Base-by-base conservation (phyloP, 2,329 filamentous ascomycete genomes). In the Magnaporthales sp. region DNA sequence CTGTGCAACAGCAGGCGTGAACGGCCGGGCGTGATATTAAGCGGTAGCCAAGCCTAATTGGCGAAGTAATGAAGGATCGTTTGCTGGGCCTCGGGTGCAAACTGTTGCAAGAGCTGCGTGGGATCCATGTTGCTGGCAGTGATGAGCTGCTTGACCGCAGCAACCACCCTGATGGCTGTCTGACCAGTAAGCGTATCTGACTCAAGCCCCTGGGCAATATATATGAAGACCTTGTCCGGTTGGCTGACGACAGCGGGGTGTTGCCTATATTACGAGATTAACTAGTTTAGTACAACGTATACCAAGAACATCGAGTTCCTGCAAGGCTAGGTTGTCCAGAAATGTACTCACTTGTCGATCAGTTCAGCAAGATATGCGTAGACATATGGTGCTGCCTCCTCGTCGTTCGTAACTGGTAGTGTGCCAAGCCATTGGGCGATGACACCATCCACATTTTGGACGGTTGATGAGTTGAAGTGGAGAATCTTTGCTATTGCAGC, bases 401-500 rank as follows among this genome's bases (percentile, higher is more conserved):
- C 95, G 71, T 99, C 95, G 74, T 97, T 97, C 19, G 89, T 89
- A 65, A 99, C 90, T 0, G 95, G 95, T 46, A 99, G 82, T 0
- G 94, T 97, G 70, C 92, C 89, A 63, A 99, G 81, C 95, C 95
- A 99, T 75, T 91, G 89, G n/a, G 83, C 80, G 58, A 92, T 88
- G 29, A 97, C 84, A 51, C 90, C 85, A 74, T 95, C 89, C 64
- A 86, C 83, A 73, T 96, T 92, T 66, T 82, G 83, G 22, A 99
- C 89, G 75, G 91, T 91, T 71, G 83, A 83, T 27, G 88, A 81
- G 78, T 96, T 97, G 80, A 89, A 97, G 76, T 97, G 93, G 70
- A 99, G 83, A 66, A 99, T 94, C 84, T 99, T 99, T 46, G 95
- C 95, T 74, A 99, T 95, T 71, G 92, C 93, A 58, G 95, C 94